Evolutionary conservation across 345 rosid genomes (phyloP).

Genomic region (Salix exigua): DNA sequence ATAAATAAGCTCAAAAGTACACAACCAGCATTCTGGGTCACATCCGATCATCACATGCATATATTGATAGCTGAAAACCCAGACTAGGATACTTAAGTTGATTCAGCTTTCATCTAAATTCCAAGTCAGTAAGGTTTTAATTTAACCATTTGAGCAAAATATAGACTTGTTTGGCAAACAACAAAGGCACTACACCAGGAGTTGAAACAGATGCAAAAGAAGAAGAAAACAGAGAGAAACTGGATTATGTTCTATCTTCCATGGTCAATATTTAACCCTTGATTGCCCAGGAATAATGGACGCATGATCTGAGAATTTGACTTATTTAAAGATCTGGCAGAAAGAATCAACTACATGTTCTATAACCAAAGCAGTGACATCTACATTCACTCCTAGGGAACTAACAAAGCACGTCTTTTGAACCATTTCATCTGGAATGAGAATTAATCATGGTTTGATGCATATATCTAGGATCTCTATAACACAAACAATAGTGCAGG

Average conservation of each 20-base stretch:
- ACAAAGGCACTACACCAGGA: not conserved
- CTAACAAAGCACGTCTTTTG: not conserved
- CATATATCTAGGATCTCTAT: not conserved
- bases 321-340: not conserved
- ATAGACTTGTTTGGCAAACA: not conserved
- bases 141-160: not conserved
- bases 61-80: not conserved
- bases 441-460: not conserved
- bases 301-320: not conserved
- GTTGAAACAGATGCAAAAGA: not conserved
- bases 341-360: not conserved
- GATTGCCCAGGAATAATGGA: not conserved
- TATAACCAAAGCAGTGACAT: not conserved
- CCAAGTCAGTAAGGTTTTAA: not conserved
- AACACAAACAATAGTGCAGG: not conserved
- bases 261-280: not conserved
- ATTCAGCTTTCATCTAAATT: not conserved
- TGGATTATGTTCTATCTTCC: not conserved
- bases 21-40: not conserved
- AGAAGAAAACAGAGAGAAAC: not conserved
- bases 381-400: not conserved
- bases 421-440: not conserved
- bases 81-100: not conserved
- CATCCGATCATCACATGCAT: not conserved
- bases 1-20: not conserved